A percentile compares a stretch with the other conserved stretches of the same genome.
phyloP scores from a whole-genome alignment of 2,329 filamentous ascomycete genomes.

The Neofusicoccum laricinum region DNA sequence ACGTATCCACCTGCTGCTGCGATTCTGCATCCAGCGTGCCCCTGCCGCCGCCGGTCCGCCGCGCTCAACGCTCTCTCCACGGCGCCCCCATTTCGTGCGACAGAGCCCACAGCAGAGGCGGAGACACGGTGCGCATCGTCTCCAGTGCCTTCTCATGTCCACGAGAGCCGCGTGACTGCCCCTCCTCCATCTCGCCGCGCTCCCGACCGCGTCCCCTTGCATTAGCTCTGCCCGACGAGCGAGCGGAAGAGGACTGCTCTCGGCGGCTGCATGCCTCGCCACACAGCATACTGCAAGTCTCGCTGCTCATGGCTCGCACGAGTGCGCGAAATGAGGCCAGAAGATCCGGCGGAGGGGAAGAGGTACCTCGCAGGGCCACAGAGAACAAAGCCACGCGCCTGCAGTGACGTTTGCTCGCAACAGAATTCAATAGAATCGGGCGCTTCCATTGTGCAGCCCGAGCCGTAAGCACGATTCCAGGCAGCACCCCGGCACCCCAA shows the following conservation, averaged over 20 bases:
- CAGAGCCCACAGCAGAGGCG: not conserved
- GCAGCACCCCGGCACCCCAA: slow-evolving; percentile 4
- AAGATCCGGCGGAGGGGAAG: too few relatives aligned
- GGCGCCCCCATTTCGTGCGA: not conserved
- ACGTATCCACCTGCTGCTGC: not conserved
- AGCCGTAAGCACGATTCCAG: slow-evolving; percentile 2
- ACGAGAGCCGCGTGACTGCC: slow-evolving; percentile 8
- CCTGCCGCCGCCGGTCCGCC: not conserved
- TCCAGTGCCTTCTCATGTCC: not conserved
- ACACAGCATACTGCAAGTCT: slow-evolving; percentile 8
- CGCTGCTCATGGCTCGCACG: slow-evolving; percentile 10
- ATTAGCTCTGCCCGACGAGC: not conserved
- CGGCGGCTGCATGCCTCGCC: not conserved
- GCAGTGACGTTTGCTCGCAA: slow-evolving; percentile 5
- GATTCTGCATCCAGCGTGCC: not conserved
- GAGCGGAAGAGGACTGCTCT: not conserved
- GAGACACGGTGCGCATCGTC: not conserved
- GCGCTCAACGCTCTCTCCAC: slow-evolving; percentile 9
- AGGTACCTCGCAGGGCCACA: not conserved
- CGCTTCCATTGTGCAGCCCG: slow-evolving; percentile 5
- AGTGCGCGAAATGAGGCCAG: not conserved
- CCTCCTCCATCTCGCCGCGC: not conserved
- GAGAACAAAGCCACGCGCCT: slow-evolving; percentile 5
- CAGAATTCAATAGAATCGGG: slow-evolving; percentile 13
- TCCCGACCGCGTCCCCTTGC: slow-evolving; percentile 6